Evolutionary conservation across 192 early-diverging fungal species (phyloP), one percentile per base, ranked within the genome.

Genomic region (Phycomyces nitens): DNA sequence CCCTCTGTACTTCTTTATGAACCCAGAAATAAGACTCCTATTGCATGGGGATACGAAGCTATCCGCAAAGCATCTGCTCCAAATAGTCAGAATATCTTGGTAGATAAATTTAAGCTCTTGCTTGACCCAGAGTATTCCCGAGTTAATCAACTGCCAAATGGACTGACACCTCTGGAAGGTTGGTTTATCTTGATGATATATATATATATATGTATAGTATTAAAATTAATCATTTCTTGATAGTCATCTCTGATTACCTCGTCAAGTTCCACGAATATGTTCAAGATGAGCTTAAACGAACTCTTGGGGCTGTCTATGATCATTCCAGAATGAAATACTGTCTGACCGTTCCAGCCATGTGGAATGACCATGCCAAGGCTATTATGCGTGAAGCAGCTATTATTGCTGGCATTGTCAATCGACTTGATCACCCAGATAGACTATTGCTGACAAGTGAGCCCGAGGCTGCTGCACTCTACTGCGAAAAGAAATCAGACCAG

Each of bases 281-380:
- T 15, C 66, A 78, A 1, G 61, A 66, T 53, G 75, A 74, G 22
- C 39, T 82, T 24, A 77, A 72, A 64, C 76, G 78, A 24, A 18
- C 2, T 18, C 12, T 47, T 47, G 12, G 15, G 3, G 15, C 44
- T 18, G 18, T n/a, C 4, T 47, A 47, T 18, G 18, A 47, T 11
- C 44, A 2, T 14, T n/a, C 12, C 2, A 3, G 18, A n/a, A n/a
- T 47, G 2, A 14, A 11, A 14, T 47, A 47, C 18, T 80, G 75
- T 57, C 62, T 82, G 8, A 82, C 81, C 0, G 81, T 82, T 9
- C 81, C 81, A 2, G 81, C 81, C 10, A 80, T 80, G 74, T 82
- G 77, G 76, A 76, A 76, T 9, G 81, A 80, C 29, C 39, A 40
- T 8, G 77, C 77, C 16, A 79, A 79, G 56, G 66, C 69, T 9